Conservation (phyloP, 108 stramenopile genomes). For the Parietichytrium sp. region DNA sequence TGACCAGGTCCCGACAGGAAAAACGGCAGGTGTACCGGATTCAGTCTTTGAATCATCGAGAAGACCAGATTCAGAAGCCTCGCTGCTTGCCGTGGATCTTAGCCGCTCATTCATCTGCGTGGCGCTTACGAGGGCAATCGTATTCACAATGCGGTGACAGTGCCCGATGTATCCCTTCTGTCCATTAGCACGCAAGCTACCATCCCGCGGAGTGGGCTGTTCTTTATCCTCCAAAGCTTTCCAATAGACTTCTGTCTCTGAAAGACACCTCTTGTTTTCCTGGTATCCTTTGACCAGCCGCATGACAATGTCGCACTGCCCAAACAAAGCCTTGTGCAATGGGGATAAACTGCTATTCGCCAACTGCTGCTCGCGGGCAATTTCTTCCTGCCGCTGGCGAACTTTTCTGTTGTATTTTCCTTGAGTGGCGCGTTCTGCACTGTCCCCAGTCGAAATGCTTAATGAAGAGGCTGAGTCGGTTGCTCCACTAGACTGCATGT, state of each 20-base stretch:
- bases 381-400: not conserved
- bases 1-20: too few species aligned
- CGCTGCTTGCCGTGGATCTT: too few species aligned
- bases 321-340: not conserved
- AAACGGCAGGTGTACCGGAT: not conserved
- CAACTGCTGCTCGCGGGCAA: not conserved
- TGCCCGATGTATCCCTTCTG: constrained; percentile 15
- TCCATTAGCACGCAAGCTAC: not conserved
- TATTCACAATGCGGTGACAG: constrained; percentile 19
- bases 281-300: not conserved
- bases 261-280: not conserved
- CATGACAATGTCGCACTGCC: not conserved
- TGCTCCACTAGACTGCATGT: too few species aligned
- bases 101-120: not conserved
- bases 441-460: not conserved
- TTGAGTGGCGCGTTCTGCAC: not conserved
- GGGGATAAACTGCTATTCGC: not conserved
- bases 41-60: not conserved
- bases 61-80: not conserved
- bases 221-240: not conserved
- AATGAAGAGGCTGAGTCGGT: too few species aligned
- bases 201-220: not conserved
- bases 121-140: not conserved
- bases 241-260: not conserved
- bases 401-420: too few species aligned